These are phyloP conservation scores for Rosa rugosa DNA, from an alignment of 306 rosid species.

Conservation along the genomic window DNA sequence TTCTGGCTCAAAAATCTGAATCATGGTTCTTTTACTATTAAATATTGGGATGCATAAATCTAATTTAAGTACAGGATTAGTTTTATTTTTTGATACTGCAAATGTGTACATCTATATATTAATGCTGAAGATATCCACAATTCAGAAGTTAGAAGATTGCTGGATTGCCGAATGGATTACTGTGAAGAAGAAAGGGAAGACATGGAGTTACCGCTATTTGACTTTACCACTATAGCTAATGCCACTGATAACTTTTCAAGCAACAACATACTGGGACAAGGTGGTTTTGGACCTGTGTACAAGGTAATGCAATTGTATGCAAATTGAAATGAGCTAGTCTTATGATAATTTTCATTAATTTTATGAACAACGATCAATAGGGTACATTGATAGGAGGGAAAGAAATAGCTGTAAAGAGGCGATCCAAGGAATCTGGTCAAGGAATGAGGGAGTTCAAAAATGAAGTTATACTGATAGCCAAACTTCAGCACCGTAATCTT, in stretches of 20 bases:
- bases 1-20: background rate
- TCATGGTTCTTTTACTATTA: background rate
- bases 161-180: background rate
- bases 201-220: slow-evolving; percentile 20
- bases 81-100: background rate
- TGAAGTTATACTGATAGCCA: slow-evolving; percentile 20
- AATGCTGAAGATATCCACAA: background rate
- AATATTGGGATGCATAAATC: background rate
- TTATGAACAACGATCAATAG: background rate
- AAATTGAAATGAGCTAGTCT: background rate
- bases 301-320: slow-evolving; percentile 3
- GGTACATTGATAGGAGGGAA: slow-evolving; percentile 7
- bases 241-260: slow-evolving; percentile 23
- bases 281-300: slow-evolving; percentile 28
- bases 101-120: background rate
- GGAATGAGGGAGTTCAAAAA: slow-evolving; percentile 23
- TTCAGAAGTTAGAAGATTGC: background rate
- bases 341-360: background rate
- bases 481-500: slow-evolving; percentile 42
- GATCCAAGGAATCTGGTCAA: slow-evolving; percentile 13
- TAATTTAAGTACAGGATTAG: background rate
- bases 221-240: slow-evolving; percentile 9
- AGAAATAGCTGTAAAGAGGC: slow-evolving; percentile 6
- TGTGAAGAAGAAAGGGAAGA: slow-evolving; percentile 2
- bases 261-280: slow-evolving; percentile 5